Evolutionary conservation across 352 stramenopile genomes (phyloP), one percentile per base, ranked within the genome.

Genomic region (Elongisporangium undulatum): DNA sequence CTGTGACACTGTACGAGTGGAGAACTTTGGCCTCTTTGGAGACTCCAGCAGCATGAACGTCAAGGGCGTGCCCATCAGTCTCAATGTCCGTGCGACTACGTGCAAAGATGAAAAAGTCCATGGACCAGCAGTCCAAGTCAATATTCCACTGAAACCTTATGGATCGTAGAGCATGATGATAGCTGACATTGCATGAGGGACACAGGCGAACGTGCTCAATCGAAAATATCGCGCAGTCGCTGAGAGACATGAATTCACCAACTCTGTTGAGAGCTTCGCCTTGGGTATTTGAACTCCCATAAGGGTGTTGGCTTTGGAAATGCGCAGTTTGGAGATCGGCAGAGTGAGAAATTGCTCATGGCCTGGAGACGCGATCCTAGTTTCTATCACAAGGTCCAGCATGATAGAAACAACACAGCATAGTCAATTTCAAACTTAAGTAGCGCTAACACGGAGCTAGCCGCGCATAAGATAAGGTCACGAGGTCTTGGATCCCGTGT

Each of bases 11-110:
- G 59, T 67, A 2, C 71, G 71, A 2, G 68, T 89, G 23, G 53
- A 67, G 4, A 55, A 68, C 38, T 93, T 91, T 55, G 66, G 66
- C 0, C 34, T 93, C 7, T 93, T 91, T 53, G 10, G 48, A 6
- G 81, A 93, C 58, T 72, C 84, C 10, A 88, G 77, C 54, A 51
- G 53, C 5, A 61, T 82, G 26, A 20, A 67, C 1, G 71, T 86
- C 20, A 62, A 82, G 22, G 69, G 68, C n/a, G 24, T 56, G 1
- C 63, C 72, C 15, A 88, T 93, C 64, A 90, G 82, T 29, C 59
- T 93, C 51, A 91, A 93, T 56, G 58, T 90, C 34, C 34, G 34
- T 45, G 34, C 34, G 12, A 45, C 10, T 45, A 12, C 13, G 7
- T 45, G 34, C 34, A 45, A 45, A 45, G 34, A 45, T 45, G 34